Base-by-base conservation (phyloP, 163 green algal species). In the Coccomyxa subellipsoidea region DNA sequence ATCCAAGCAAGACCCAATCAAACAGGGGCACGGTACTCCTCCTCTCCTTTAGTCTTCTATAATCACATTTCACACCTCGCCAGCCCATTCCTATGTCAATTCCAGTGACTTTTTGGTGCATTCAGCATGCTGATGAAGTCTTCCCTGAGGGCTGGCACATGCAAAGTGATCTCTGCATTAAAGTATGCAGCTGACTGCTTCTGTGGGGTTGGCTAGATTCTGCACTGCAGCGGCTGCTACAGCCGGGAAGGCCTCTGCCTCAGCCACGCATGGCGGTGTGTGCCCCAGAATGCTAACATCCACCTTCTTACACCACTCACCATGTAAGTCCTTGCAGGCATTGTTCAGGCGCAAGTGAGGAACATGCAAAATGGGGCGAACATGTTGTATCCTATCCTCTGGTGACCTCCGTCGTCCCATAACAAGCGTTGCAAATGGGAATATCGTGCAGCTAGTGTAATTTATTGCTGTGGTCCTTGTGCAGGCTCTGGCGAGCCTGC, bases 401-500 rank as follows among this genome's bases (percentile, higher is more conserved):
- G n/a, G n/a, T n/a, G n/a, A n/a, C n/a, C n/a, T n/a, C n/a, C n/a
- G n/a, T n/a, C n/a, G n/a, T n/a, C n/a, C n/a, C n/a, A n/a, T n/a
- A n/a, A n/a, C n/a, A n/a, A n/a, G n/a, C n/a, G n/a, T n/a, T n/a
- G n/a, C n/a, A n/a, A n/a, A n/a, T n/a, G n/a, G n/a, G n/a, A n/a
- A n/a, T n/a, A n/a, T n/a, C n/a, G n/a, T n/a, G n/a, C n/a, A n/a
- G n/a, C n/a, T n/a, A n/a, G n/a, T n/a, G n/a, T n/a, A n/a, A n/a
- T n/a, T n/a, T n/a, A n/a, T n/a, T 72, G 37, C 40, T 40, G 18
- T 79, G 69, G n/a, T 69, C 7, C 23, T 2, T n/a, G 27, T 78
- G 32, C 76, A 85, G 54, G 29, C 71, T 3, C 81, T 90, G 1
- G 36, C 72, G 0, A 80, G n/a, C 15, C 70, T 92, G 54, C 3